Base-by-base conservation (phyloP, 2,329 filamentous ascomycete genomes). In the Colletotrichum karsti region DNA sequence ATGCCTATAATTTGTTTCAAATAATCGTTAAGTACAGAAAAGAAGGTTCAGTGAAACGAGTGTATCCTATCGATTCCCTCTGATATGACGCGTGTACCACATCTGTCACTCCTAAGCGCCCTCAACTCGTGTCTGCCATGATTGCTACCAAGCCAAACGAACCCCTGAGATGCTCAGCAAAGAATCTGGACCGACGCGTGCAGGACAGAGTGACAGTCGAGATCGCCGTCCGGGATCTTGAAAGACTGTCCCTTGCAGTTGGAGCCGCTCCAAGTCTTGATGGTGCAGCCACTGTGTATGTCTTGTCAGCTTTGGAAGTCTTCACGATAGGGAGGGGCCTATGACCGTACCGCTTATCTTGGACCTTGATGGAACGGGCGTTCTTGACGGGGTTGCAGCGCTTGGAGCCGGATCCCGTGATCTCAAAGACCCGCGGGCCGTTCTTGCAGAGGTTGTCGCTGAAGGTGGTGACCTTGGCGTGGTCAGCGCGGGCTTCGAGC, bases 401-500 rank as follows among this genome's bases (percentile, higher is more conserved):
- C 13, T 26, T n/a, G 4, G 60, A 28, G 4, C 60, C 60, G 22
- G 20, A 22, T 9, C 60, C 51, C 7, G 51, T 63, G n/a, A 63
- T 39, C 33, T 63, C 60, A 6, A 57, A 57, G 9, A 28, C 39
- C 15, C 41, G 42, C 28, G 35, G 18, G 28, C 24, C 41, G 28
- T 30, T 30, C 9, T 5, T 37, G 60, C 60, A 63, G 10, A 63
- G 60, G 35, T 63, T n/a, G 33, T 26, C 20, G 12, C 50, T 48
- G 51, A 57, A 63, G 22, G 51, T 56, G n/a, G 53, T 24, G 7
- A 63, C 60, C 41, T 63, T 57, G 51, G 51, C 53, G n/a, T 55
- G 53, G 60, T 33, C 41, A 13, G 26, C 12, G n/a, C 50, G 51
- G 12, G 24, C 30, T 15, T 63, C 28, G 2, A 63, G 10, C 22